Evolutionary conservation across 2,329 filamentous ascomycete species (phyloP), one percentile per base, ranked within the genome.

Genomic region (Xylaria sp.): DNA sequence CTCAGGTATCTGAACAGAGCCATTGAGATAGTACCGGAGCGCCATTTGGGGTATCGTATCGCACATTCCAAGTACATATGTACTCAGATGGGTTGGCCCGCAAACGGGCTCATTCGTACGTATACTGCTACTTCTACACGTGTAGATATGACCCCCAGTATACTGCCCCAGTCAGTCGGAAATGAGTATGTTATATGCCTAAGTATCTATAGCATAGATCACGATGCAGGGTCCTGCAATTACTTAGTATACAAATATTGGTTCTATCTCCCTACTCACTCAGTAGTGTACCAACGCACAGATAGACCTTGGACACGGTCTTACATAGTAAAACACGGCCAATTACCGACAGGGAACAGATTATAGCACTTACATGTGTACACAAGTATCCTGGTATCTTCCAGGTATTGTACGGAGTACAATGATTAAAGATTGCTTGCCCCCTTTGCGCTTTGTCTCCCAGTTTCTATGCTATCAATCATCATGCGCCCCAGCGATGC

Each of bases 181-280:
- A 55, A 55, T 55, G 28, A 7, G 15, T 33, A 20, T n/a, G 20
- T 33, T 58, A 58, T 43, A 43, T 43, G 23, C 28, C 52, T 18
- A 43, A 20, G 55, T 10, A 41, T 43, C 55, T 28, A 43, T 46
- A 46, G 23, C 56, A 58, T 58, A 31, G 62, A 33, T 25, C 33
- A 56, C 31, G 13, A 57, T 62, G 63, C 54, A 66, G 63, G 54
- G 62, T 58, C 62, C 51, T 57, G 61, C 20, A 51, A 58, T 46
- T 46, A 48, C 56, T 15, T 31, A 48, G 41, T 46, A n/a, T 18
- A 46, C 41, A 7, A 18, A 46, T 15, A n/a, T 46, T 46, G 41
- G 18, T 8, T 8, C 18, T 18, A 46, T 46, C 13, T 43, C 13
- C 39, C 39, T 43, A 43, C 13, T n/a, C 39, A 43, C 18, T 43